These are phyloP conservation scores for Xylaria telfairii DNA, from an alignment of 495 filamentous ascomycete genomes.

Conservation along the genomic window DNA sequence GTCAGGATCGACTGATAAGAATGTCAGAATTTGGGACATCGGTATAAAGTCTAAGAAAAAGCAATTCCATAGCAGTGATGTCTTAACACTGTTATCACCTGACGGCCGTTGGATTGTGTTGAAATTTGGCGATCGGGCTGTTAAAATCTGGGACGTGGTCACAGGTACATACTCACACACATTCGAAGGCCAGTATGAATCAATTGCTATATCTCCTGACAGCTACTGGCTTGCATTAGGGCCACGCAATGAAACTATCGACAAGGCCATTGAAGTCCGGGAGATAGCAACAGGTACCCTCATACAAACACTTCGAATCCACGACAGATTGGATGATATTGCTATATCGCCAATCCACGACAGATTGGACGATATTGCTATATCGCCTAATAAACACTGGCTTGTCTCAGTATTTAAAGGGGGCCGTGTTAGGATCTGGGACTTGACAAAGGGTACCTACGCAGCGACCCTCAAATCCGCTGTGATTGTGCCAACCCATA, in stretches of 20 bases:
- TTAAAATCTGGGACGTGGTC: neutral
- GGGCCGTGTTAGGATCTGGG: conserved; percentile 49
- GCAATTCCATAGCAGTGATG: conserved; percentile 1
- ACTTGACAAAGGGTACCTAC: conserved; percentile 17
- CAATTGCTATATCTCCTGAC: neutral
- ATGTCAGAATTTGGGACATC: conserved; percentile 48
- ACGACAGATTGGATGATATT: neutral
- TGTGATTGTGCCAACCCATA: too few relatives aligned
- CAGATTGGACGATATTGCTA: too few relatives aligned
- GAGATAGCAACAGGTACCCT: too few relatives aligned
- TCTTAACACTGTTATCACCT: too few relatives aligned
- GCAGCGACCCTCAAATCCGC: too few relatives aligned
- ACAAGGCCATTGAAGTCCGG: neutral
- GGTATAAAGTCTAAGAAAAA: neutral
- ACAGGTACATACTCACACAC: neutral
- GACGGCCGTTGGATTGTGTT: neutral
- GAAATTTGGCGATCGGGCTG: too few relatives aligned
- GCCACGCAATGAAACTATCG: too few relatives aligned
- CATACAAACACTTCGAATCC: conserved; percentile 19
- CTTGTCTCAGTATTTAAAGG: conserved; percentile 42
- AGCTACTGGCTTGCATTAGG: conserved; percentile 10
- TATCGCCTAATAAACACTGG: neutral
- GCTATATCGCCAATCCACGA: too few relatives aligned
- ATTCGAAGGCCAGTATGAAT: neutral
- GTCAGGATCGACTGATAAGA: conserved; percentile 41